Evolutionary conservation across 2,329 filamentous ascomycete genomes (phyloP).

Genomic region (Pseudogymnoascus sp.): DNA sequence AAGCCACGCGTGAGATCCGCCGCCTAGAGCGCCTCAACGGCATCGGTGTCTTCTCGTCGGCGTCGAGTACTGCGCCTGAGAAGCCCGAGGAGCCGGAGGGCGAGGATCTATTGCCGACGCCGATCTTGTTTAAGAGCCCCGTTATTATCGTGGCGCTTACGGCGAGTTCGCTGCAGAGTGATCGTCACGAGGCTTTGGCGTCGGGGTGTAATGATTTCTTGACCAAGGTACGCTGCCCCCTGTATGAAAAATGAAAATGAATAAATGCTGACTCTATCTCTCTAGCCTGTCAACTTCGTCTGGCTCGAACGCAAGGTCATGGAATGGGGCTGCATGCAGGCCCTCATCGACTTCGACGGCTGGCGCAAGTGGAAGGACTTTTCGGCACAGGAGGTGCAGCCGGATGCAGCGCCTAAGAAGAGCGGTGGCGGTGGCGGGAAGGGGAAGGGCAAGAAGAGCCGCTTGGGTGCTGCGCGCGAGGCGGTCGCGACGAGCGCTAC

Average conservation of each 20-base stretch:
- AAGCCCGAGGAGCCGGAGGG: conserved; percentile 40
- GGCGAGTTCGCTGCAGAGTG: conserved; percentile 87
- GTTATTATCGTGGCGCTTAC: conserved; percentile 97
- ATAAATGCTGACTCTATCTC: conserved; percentile 13
- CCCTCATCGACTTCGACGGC: conserved; percentile 94
- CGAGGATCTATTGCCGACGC: conserved; percentile 62
- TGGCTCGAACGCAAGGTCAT: conserved; percentile 97
- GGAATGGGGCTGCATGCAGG: conserved; percentile 99
- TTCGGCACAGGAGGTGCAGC: conserved; percentile 26
- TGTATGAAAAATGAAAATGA: not conserved
- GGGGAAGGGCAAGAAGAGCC: conserved; percentile 36
- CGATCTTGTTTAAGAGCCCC: conserved; percentile 79
- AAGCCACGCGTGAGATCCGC: conserved; percentile 91
- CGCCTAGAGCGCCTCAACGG: conserved; percentile 82
- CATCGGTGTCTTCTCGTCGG: conserved; percentile 83
- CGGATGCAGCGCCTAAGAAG: conserved; percentile 37
- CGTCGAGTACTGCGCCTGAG: conserved; percentile 44
- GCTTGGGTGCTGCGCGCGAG: not conserved
- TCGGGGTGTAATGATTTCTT: conserved; percentile 97
- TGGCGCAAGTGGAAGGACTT: conserved; percentile 98
- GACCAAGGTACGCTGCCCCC: conserved; percentile 64
- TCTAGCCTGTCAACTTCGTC: conserved; percentile 87
- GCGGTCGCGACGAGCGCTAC: not conserved
- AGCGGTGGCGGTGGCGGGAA: conserved; percentile 33
- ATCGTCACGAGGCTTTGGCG: conserved; percentile 87